Base-by-base conservation (phyloP, 2,329 filamentous ascomycete species). In the Aspergillus arachidicola region DNA sequence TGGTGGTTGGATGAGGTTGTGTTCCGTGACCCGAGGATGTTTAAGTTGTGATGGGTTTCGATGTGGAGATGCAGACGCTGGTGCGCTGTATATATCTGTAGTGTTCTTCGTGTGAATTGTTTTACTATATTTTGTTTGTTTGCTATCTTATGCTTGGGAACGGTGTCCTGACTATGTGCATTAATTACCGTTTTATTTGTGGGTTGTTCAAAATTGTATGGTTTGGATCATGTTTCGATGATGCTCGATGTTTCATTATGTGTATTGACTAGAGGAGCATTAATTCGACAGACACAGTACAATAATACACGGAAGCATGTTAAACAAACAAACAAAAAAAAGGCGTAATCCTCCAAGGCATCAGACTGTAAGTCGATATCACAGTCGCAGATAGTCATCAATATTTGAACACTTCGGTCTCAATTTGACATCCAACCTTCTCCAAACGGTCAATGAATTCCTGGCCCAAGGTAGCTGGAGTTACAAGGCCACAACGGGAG, bases 1-100 rank as follows among this genome's bases (percentile, higher is more conserved):
- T 82, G 85, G 62, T 97, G 93, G 86, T 68, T 96, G 64, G 83
- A 85, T 63, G 79, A 78, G 19, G 83, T 89, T 50, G 83, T 82
- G 3, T 81, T 83, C 69, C 78, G 75, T 51, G 79, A 71, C 32
- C 53, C 59, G 26, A 59, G 60, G 43, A 55, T 64, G 57, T 67
- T 65, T 34, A 67, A 60, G 23, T 56, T 64, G 59, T 65, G 46
- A 48, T 55, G 21, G n/a, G 30, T 23, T 21, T 46, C 21, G 23
- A 6, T 38, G 30, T 38, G 26, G 21, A 38, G 58, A 45, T 54
- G 58, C 36, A 54, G 6, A 34, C n/a, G 6, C 23, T 26, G 38
- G 14, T 46, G n/a, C 12, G 12, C n/a, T 54, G 32, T 54, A 36
- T 36, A 54, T 54, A 38, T 41, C 2, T 55, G 14, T 38, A 36